A percentile compares a stretch with the other conserved stretches of the same genome.
These are phyloP conservation scores for Hymenoscyphus infarciens DNA, from an alignment of 2,329 filamentous ascomycete genomes.

Conservation along the genomic window DNA sequence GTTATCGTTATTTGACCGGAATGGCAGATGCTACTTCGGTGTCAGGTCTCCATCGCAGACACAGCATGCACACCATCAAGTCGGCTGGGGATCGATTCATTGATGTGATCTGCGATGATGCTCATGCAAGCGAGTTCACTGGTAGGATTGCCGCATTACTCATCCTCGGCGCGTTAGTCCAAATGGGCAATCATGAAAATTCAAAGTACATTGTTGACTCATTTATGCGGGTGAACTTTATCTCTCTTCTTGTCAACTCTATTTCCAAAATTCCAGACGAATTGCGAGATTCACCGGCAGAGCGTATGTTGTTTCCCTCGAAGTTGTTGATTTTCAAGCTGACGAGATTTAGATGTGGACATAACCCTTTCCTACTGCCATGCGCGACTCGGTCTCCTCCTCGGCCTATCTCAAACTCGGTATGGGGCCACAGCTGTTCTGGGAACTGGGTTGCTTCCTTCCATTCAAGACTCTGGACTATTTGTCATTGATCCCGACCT, in stretches of 20 bases:
- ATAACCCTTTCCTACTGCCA: constrained; percentile 48
- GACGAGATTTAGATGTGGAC: constrained; percentile 35
- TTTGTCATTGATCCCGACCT: constrained; percentile 91
- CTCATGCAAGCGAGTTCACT: constrained; percentile 74
- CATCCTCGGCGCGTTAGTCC: constrained; percentile 74
- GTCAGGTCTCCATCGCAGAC: constrained; percentile 43
- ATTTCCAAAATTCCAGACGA: constrained; percentile 75
- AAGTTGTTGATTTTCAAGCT: constrained; percentile 11
- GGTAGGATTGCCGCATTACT: constrained; percentile 85
- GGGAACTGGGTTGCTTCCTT: constrained; percentile 81
- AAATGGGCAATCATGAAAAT: constrained; percentile 67
- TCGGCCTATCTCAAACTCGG: constrained; percentile 79
- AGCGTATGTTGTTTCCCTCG: constrained; percentile 44
- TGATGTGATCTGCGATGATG: constrained; percentile 88
- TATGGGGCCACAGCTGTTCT: constrained; percentile 83
- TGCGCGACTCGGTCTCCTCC: constrained; percentile 75
- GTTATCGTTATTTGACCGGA: constrained; percentile 77
- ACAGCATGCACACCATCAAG: constrained; percentile 67
- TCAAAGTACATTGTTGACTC: constrained; percentile 73
- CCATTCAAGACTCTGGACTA: constrained; percentile 75
- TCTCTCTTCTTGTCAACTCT: constrained; percentile 85
- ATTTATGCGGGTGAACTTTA: constrained; percentile 83
- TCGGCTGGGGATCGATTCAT: constrained; percentile 78
- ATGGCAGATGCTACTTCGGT: constrained; percentile 55
- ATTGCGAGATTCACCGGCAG: constrained; percentile 54